These are phyloP conservation scores for Suaeda aralocaspica DNA, from an alignment of 148 eudicot genomes.

Conservation along the genomic window DNA sequence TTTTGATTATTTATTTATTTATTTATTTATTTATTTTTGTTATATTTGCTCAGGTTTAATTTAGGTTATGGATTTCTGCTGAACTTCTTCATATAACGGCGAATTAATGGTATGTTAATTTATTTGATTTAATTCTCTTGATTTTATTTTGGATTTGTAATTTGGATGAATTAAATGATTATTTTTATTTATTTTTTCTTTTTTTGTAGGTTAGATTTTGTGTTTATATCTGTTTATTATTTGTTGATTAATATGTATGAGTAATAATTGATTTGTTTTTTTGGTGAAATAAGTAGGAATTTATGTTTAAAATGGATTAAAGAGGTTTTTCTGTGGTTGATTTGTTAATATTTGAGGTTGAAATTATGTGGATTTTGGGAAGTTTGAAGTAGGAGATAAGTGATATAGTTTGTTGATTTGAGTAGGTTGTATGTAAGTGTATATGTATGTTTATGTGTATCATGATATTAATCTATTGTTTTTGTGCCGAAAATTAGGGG, in stretches of 20 bases:
- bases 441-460: too few relatives aligned
- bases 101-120: slow-evolving; percentile 13
- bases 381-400: neutral
- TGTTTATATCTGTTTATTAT: neutral
- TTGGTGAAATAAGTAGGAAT: neutral
- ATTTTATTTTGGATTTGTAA: neutral
- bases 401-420: neutral
- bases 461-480: slow-evolving; percentile 2
- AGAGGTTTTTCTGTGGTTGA: slow-evolving; percentile 1
- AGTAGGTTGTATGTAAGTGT: neutral
- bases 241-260: neutral
- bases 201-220: neutral
- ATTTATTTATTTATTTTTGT: neutral
- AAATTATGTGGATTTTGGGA: neutral
- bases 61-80: neutral
- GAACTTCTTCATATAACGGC: slow-evolving; percentile 7
- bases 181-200: neutral
- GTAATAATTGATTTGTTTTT: neutral
- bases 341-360: neutral
- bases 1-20: neutral
- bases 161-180: neutral
- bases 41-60: neutral
- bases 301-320: neutral
- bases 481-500: slow-evolving; percentile 22
- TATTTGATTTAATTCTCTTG: neutral